These are phyloP conservation scores for Ambrosiella cleistominuta DNA, from an alignment of 2,329 filamentous ascomycete genomes.

Conservation along the genomic window DNA sequence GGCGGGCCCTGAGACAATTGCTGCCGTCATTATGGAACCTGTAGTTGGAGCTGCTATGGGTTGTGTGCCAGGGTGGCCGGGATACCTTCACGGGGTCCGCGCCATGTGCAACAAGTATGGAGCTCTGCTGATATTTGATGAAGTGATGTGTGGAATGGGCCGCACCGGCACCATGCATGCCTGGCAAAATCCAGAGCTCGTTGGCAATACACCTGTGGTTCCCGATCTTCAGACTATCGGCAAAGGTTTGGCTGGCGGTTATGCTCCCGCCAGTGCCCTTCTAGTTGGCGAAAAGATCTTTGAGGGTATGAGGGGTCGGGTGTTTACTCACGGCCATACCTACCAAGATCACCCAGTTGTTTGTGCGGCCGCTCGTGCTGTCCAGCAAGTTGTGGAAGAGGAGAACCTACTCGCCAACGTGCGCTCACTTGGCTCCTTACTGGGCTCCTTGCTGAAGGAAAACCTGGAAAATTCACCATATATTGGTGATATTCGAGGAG, in stretches of 20 bases:
- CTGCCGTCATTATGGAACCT: conserved; percentile 56
- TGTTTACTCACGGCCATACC: conserved; percentile 40
- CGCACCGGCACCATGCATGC: conserved; percentile 41
- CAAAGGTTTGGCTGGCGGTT: conserved; percentile 49
- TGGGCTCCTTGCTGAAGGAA: conserved; percentile 27
- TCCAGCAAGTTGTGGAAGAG: conserved; percentile 39
- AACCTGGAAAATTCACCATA: conserved; percentile 27
- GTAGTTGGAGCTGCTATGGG: conserved; percentile 54
- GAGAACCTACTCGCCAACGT: conserved; percentile 43
- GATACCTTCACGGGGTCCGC: conserved; percentile 53
- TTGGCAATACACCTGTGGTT: conserved; percentile 27
- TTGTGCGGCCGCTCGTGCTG: conserved; percentile 44
- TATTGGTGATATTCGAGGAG: conserved; percentile 44
- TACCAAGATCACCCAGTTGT: conserved; percentile 42
- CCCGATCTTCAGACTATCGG: conserved; percentile 51
- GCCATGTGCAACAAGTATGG: conserved; percentile 53
- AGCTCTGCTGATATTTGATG: conserved; percentile 60
- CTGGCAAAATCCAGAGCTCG: conserved; percentile 30
- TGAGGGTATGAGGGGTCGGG: conserved; percentile 20
- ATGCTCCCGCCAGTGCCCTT: conserved; percentile 41
- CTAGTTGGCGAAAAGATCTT: conserved; percentile 36
- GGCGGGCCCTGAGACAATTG: conserved; percentile 47
- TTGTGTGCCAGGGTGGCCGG: conserved; percentile 45
- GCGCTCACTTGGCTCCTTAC: conserved; percentile 29
- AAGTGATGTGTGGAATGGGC: conserved; percentile 55